phyloP scores from a whole-genome alignment of 176 grass and related monocot genomes.

The Leersia perrieri region DNA sequence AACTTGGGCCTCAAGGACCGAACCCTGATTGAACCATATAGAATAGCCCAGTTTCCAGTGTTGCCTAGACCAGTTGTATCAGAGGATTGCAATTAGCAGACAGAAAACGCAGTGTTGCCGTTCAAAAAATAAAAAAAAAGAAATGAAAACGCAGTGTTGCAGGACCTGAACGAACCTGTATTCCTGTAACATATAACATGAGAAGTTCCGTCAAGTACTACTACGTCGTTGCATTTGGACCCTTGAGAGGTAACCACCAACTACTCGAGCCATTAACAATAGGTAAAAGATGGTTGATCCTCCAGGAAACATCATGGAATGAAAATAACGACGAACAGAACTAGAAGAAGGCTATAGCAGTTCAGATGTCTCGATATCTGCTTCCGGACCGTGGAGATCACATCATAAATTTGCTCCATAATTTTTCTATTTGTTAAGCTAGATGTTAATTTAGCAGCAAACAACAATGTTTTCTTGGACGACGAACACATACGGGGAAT shows the following conservation, averaged over 20 bases:
- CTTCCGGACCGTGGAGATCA: neutral
- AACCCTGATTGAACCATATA: neutral
- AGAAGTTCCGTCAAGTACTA: neutral
- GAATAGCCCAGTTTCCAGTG: neutral
- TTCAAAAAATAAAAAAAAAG: too few species aligned
- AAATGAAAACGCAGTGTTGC: too few species aligned
- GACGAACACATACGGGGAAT: neutral
- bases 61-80: neutral
- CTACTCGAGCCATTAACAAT: neutral
- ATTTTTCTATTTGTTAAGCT: neutral
- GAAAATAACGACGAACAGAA: neutral
- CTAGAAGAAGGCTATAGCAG: too few species aligned
- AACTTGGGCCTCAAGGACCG: neutral
- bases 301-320: neutral
- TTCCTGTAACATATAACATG: too few species aligned
- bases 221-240: too few species aligned
- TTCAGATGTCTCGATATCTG: too few species aligned
- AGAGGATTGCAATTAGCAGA: neutral
- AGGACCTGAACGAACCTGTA: neutral
- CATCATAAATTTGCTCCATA: too few species aligned
- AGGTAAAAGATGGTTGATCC: neutral
- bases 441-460: neutral
- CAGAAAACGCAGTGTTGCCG: too few species aligned
- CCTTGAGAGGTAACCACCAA: neutral
- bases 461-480: neutral